Base-by-base conservation (phyloP, 2,329 filamentous ascomycete species). In the Diaporthe sp. region DNA sequence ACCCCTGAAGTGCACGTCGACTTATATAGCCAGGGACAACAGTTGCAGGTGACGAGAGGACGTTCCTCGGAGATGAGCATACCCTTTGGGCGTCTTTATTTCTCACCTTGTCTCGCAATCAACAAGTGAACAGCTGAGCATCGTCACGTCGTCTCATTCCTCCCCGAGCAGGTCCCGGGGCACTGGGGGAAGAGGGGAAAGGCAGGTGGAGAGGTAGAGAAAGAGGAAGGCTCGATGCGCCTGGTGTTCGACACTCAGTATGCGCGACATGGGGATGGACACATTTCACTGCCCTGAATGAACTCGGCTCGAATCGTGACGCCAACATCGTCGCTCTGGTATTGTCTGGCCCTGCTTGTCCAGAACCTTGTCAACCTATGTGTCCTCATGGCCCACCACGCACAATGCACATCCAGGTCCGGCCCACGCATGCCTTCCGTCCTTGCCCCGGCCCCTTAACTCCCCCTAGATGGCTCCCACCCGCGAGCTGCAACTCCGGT, bases 61-160 rank as follows among this genome's bases (percentile, higher is more conserved):
- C 13, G 1, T 37, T 51, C 17, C 28, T 39, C 65, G 65, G 65
- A 68, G 65, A 68, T 68, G 65, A 68, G 65, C 65, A 53, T 53
- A 28, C 47, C 31, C 47, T 53, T 53, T 37, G 47, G 65, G 47
- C 47, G 12, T n/a, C 65, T 20, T 25, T 17, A 3, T 44, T n/a
- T 8, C n/a, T 28, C 34, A 22, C 31, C 22, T 20, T 15, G 47
- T 20, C 31, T 39, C 47, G 17, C 47, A 68, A 17, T 53, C 31
- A 51, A 37, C 3, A 53, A 31, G 31, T 17, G 12, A 17, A n/a
- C 47, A 68, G 47, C 63, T 37, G 47, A 37, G 31, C 47, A 53
- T 53, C 63, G 34, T 39, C 34, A 25, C 31, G 31, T 31, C n/a
- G 47, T 25, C 34, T 68, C 31, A 28, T 3, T 4, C 6, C 15